Base-by-base conservation (phyloP, 495 filamentous ascomycete genomes). In the Talaromyces ruber region DNA sequence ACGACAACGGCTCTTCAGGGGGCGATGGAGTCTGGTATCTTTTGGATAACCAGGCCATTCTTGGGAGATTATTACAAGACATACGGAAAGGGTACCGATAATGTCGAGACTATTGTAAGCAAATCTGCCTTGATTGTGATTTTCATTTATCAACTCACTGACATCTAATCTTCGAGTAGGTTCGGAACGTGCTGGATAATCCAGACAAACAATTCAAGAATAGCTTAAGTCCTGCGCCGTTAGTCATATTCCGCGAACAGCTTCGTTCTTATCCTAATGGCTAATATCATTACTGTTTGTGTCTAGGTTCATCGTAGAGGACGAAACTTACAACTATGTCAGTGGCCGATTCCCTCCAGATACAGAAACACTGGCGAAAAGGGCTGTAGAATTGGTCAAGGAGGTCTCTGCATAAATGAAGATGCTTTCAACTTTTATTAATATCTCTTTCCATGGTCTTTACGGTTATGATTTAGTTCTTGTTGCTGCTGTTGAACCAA, bases 21-120 rank as follows among this genome's bases (percentile, higher is more conserved):
- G 2, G 68, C 67, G 22, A 81, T 83, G 67, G 81, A 84, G 64
- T 76, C 81, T 53, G 59, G 66, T 11, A 75, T 77, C 4, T 84
- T 76, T 54, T 81, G 78, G 76, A 68, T 72, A 2, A 83, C 81
- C 2, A 66, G 79, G 43, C 71, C 70, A 0, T 78, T 82, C 51
- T 69, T 84, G 2, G 81, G 81, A 6, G 81, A 83, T 60, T 84
- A 82, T 62, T 83, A 83, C 64, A 84, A 83, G 71, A 84, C 81
- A 3, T 84, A 81, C 62, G 81, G 81, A 2, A 74, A 76, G 14
- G 75, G 79, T 0, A 81, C 76, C 59, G 77, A 79, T 28, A 71
- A 76, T 52, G 81, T 83, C 6, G 78, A 84, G 61, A 68, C 66
- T 18, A 72, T 71, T 53, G 81, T 82, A 71, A 64, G 69, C 60